Conservation (phyloP, 129 eudicot species). For the Lactuca saligna region DNA sequence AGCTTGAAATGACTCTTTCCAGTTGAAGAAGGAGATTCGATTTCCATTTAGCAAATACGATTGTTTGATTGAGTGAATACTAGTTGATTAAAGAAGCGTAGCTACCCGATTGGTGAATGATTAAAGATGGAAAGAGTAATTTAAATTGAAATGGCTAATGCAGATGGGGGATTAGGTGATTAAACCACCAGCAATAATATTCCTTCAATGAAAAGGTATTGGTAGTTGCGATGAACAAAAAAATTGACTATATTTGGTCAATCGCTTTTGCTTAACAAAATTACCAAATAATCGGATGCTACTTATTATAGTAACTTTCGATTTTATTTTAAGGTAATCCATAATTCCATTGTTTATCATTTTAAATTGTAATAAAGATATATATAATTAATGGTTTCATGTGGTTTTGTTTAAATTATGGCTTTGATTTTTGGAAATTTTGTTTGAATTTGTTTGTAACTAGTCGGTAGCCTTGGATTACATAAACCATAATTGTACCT, state of each 20-base stretch:
- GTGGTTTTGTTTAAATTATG: too few relatives aligned
- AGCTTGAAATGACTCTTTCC: conserved; percentile 54
- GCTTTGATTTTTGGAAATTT: too few relatives aligned
- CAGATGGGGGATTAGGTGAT: neutral
- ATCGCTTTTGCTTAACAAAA: neutral
- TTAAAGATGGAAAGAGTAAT: neutral
- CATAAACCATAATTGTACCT: too few relatives aligned
- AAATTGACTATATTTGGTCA: neutral
- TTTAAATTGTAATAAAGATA: neutral
- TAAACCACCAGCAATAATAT: neutral
- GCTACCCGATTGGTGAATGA: neutral
- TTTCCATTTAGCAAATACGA: conserved; percentile 38
- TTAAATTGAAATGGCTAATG: neutral
- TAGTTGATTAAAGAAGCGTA: neutral
- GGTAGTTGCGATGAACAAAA: neutral
- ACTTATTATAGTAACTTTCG: neutral
- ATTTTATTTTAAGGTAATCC: neutral
- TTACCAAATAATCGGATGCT: neutral
- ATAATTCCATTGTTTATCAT: neutral
- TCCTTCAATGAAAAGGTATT: neutral
- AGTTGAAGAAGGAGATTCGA: conserved; percentile 29
- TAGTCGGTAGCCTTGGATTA: too few relatives aligned
- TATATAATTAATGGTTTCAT: too few relatives aligned
- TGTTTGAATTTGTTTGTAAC: too few relatives aligned
- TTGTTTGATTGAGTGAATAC: neutral